Percentiles rank a stretch among this genome's conserved stretches.
These are phyloP conservation scores for Geoglossum cookeanum DNA, from an alignment of 2,329 filamentous ascomycete species.

Conservation along the genomic window DNA sequence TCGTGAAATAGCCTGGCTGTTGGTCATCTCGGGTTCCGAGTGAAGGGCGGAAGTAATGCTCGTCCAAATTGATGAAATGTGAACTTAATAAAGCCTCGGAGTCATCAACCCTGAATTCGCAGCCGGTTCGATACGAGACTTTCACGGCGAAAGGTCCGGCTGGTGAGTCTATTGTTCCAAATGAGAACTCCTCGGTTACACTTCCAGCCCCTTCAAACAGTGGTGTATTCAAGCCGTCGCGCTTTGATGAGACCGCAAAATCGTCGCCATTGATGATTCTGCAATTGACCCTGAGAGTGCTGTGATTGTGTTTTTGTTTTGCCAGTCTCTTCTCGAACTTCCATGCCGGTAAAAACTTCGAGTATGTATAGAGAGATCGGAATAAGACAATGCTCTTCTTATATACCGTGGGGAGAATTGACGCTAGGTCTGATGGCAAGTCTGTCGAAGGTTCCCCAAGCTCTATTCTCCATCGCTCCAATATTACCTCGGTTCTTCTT, in stretches of 20 bases:
- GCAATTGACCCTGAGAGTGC: slow-evolving; percentile 54
- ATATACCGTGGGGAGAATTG: slow-evolving; percentile 69
- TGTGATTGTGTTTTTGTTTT: slow-evolving; percentile 45
- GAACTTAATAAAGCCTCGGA: slow-evolving; percentile 81
- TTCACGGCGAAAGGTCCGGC: slow-evolving; percentile 66
- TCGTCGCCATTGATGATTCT: slow-evolving; percentile 48
- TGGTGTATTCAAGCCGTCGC: slow-evolving; percentile 53
- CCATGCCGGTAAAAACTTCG: slow-evolving; percentile 69
- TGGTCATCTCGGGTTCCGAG: slow-evolving; percentile 34
- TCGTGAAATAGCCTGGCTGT: slow-evolving; percentile 13
- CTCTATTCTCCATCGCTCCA: slow-evolving; percentile 83
- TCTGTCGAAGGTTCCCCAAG: slow-evolving; percentile 42
- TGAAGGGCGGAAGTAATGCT: slow-evolving; percentile 69
- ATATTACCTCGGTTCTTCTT: slow-evolving; percentile 48
- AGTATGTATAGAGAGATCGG: slow-evolving; percentile 65
- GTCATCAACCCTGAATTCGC: slow-evolving; percentile 80
- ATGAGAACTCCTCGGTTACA: slow-evolving; percentile 56
- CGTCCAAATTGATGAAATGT: slow-evolving; percentile 79
- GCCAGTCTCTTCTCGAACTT: slow-evolving; percentile 59
- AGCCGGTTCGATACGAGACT: slow-evolving; percentile 72
- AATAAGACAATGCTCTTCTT: slow-evolving; percentile 96
- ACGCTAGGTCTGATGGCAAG: slow-evolving; percentile 35
- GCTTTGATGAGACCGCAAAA: slow-evolving; percentile 28
- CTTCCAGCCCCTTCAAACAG: slow-evolving; percentile 43
- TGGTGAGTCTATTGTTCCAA: slow-evolving; percentile 71